These are phyloP conservation scores for Annulohypoxylon bovei DNA, from an alignment of 495 filamentous ascomycete species.

Conservation along the genomic window DNA sequence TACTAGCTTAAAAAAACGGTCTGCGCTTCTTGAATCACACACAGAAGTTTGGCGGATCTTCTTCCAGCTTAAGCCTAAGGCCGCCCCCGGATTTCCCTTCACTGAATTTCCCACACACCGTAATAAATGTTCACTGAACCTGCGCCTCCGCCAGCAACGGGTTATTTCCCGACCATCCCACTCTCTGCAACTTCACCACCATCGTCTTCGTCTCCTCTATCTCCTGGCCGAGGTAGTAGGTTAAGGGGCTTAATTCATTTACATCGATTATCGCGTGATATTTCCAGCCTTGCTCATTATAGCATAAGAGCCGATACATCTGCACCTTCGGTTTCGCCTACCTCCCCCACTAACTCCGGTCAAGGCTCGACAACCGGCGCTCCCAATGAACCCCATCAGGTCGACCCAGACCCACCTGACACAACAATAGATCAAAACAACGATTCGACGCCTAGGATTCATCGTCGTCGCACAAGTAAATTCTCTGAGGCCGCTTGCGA, in stretches of 20 bases:
- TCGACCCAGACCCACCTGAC: constrained; percentile 41
- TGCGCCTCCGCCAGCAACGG: constrained; percentile 59
- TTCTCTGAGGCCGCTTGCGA: constrained; percentile 43
- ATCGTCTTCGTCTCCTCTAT: constrained; percentile 60
- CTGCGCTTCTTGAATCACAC: constrained; percentile 28
- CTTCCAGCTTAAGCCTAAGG: constrained; percentile 16
- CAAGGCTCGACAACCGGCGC: constrained; percentile 17
- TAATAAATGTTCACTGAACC: constrained; percentile 65
- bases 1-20: constrained; percentile 32
- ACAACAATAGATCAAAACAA: constrained; percentile 35
- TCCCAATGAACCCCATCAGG: constrained; percentile 34
- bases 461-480: constrained; percentile 49
- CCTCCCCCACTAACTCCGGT: constrained; percentile 30
- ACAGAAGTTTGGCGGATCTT: constrained; percentile 22
- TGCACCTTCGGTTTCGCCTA: constrained; percentile 25
- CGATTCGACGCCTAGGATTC: constrained; percentile 45
- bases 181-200: constrained; percentile 55
- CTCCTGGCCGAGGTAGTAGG: constrained; percentile 64
- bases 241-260: constrained; percentile 79
- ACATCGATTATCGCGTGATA: constrained; percentile 65
- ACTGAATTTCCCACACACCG: constrained; percentile 25
- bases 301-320: constrained; percentile 41
- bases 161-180: constrained; percentile 53
- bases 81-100: constrained; percentile 26
- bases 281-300: constrained; percentile 48